These are phyloP conservation scores for Umbelopsis sp. DNA, from an alignment of 192 early-diverging fungal genomes.

Conservation along the genomic window DNA sequence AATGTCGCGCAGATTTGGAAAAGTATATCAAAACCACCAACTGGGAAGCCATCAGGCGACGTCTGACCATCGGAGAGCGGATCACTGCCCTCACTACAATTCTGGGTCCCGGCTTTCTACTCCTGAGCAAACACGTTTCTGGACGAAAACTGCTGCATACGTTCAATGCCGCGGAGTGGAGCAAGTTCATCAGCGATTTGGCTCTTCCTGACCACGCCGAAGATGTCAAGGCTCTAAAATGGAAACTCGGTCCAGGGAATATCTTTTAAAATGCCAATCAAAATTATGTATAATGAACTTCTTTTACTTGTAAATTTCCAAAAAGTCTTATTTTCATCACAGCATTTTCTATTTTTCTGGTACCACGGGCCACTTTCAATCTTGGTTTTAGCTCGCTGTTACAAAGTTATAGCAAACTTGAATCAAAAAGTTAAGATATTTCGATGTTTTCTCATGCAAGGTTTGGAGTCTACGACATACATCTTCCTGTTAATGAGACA, in stretches of 20 bases:
- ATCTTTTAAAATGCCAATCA: background rate
- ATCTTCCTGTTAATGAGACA: too few relatives aligned
- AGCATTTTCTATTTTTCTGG: too few relatives aligned
- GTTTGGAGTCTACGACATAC: too few relatives aligned
- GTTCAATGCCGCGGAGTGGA: constrained; percentile 42
- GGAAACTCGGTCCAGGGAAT: background rate
- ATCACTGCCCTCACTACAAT: constrained; percentile 34
- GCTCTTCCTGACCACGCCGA: constrained; percentile 24
- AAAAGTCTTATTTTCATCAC: too few relatives aligned
- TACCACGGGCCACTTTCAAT: too few relatives aligned
- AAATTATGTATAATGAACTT: too few relatives aligned
- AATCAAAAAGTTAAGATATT: too few relatives aligned
- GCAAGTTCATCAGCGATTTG: constrained; percentile 34
- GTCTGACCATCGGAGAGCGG: constrained; percentile 44
- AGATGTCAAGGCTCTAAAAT: background rate
- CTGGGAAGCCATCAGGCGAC: constrained; percentile 45
- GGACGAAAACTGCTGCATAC: constrained; percentile 43
- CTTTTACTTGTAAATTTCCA: too few relatives aligned
- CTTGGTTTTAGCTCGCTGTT: too few relatives aligned
- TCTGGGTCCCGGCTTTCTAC: constrained; percentile 35
- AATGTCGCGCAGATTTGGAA: constrained; percentile 40
- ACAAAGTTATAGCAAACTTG: too few relatives aligned
- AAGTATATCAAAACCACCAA: constrained; percentile 36
- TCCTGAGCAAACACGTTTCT: constrained; percentile 35
- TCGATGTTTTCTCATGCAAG: too few relatives aligned